These are phyloP conservation scores for Tuber calosporum DNA, from an alignment of 495 filamentous ascomycete species.

Conservation along the genomic window DNA sequence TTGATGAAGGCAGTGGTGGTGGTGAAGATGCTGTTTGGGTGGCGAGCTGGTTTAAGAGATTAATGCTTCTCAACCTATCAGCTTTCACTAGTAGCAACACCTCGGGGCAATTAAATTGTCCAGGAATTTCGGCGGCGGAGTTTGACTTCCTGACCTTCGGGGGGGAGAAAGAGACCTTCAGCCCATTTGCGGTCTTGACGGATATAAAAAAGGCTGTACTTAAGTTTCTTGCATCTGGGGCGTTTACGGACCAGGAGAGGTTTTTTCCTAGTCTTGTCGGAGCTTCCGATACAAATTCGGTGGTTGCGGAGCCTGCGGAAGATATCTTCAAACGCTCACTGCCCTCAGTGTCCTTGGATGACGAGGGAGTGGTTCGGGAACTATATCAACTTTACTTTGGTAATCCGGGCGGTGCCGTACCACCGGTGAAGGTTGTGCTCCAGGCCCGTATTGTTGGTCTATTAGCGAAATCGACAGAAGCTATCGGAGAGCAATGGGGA, in stretches of 20 bases:
- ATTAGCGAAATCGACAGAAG: conserved; percentile 65
- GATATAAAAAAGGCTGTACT: conserved; percentile 57
- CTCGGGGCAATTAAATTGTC: conserved; percentile 48
- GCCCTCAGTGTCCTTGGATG: conserved; percentile 61
- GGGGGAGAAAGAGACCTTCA: conserved; percentile 56
- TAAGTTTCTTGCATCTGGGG: conserved; percentile 70
- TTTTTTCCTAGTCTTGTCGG: conserved; percentile 79
- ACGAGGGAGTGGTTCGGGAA: conserved; percentile 53
- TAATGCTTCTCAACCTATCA: conserved; percentile 57
- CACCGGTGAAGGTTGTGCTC: conserved; percentile 58
- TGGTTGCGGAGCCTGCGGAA: conserved; percentile 70
- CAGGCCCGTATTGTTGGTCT: conserved; percentile 66
- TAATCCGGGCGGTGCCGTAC: conserved; percentile 43
- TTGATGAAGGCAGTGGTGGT: conserved; percentile 49
- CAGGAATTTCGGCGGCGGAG: conserved; percentile 64
- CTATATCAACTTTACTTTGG: conserved; percentile 68
- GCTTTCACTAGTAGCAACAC: conserved; percentile 41
- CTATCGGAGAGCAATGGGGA: conserved; percentile 56
- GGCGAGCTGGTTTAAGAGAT: conserved; percentile 67
- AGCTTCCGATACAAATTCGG: conserved; percentile 70
- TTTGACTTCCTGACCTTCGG: conserved; percentile 64
- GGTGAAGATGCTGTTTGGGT: conserved; percentile 64
- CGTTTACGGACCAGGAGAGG: conserved; percentile 70
- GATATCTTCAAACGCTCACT: conserved; percentile 71
- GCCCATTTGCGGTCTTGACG: conserved; percentile 30